A percentile compares a stretch with the other conserved stretches of the same genome.
Conservation (phyloP, 345 rosid species). For the Raphanus raphanistrum region DNA sequence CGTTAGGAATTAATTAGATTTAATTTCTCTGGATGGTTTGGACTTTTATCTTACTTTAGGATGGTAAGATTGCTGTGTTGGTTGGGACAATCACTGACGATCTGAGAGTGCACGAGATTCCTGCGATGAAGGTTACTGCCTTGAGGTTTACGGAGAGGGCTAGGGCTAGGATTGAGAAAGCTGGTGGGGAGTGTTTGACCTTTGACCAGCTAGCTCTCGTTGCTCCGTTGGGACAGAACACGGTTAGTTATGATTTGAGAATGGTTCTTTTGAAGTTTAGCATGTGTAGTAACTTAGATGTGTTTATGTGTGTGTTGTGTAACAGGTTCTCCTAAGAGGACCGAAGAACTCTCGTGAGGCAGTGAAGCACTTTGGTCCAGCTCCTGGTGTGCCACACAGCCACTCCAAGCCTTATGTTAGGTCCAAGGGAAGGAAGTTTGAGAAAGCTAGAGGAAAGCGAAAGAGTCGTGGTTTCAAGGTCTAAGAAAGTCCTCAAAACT, state of each 20-base stretch:
- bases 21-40: neutral
- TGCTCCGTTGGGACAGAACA: slow-evolving; percentile 98
- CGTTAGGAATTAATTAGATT: neutral
- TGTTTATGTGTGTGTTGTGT: neutral
- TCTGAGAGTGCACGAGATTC: slow-evolving; percentile 75
- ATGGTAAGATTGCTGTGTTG: slow-evolving; percentile 71
- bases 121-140: slow-evolving; percentile 74
- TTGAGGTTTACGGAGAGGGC: slow-evolving; percentile 88
- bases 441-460: slow-evolving; percentile 83
- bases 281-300: too few relatives aligned
- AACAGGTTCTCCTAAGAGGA: slow-evolving; percentile 80
- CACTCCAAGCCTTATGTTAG: slow-evolving; percentile 83
- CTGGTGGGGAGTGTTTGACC: slow-evolving; percentile 93
- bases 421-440: slow-evolving; percentile 78
- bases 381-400: slow-evolving; percentile 97
- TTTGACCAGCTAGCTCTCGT: slow-evolving; percentile 88
- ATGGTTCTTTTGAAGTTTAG: neutral
- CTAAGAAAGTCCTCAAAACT: slow-evolving; percentile 26
- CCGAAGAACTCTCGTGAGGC: slow-evolving; percentile 94
- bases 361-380: slow-evolving; percentile 92
- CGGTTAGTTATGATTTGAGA: slow-evolving; percentile 43
- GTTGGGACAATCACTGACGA: slow-evolving; percentile 90
- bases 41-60: slow-evolving; percentile 36
- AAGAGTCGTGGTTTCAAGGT: slow-evolving; percentile 74
- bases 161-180: slow-evolving; percentile 91